These are phyloP conservation scores for Carnegiea gigantea DNA, from an alignment of 179 eudicot genomes.

Conservation along the genomic window DNA sequence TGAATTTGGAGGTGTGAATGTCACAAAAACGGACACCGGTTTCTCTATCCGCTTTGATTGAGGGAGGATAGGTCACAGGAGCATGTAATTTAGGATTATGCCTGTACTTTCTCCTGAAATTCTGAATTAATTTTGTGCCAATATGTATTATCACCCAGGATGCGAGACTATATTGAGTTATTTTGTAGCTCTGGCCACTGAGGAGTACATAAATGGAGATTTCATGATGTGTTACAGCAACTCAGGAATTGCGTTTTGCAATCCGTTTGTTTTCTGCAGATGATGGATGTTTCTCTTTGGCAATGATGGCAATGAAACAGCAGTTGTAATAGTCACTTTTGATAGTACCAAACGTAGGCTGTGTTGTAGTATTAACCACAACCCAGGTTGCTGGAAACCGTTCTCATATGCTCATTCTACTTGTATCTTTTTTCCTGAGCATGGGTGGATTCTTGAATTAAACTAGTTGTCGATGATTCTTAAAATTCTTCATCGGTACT, in stretches of 20 bases:
- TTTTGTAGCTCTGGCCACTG: constrained; percentile 1
- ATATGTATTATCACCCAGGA: constrained; percentile 8
- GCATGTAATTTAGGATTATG: constrained; percentile 15
- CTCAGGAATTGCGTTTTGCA: background rate
- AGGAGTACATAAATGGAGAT: background rate
- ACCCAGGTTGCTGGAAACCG: too few relatives aligned
- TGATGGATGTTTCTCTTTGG: background rate
- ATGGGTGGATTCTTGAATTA: too few relatives aligned
- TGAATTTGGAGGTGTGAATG: constrained; percentile 51
- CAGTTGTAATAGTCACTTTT: too few relatives aligned
- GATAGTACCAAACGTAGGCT: too few relatives aligned
- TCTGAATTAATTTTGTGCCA: constrained; percentile 8
- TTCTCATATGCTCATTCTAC: too few relatives aligned
- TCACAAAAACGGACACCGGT: constrained; percentile 54
- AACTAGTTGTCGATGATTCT: too few relatives aligned
- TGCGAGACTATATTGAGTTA: too few relatives aligned
- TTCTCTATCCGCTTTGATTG: constrained; percentile 72
- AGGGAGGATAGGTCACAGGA: constrained; percentile 9
- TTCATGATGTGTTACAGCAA: background rate
- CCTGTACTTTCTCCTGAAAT: constrained; percentile 9
- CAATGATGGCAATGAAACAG: too few relatives aligned
- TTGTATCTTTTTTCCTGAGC: too few relatives aligned
- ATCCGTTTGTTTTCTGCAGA: background rate
- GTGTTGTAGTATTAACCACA: too few relatives aligned
- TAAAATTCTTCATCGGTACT: too few relatives aligned